A percentile compares a stretch with the other conserved stretches of the same genome.
Conservation (phyloP, 177 flowering plant species). For the Vitis hybrid region DNA sequence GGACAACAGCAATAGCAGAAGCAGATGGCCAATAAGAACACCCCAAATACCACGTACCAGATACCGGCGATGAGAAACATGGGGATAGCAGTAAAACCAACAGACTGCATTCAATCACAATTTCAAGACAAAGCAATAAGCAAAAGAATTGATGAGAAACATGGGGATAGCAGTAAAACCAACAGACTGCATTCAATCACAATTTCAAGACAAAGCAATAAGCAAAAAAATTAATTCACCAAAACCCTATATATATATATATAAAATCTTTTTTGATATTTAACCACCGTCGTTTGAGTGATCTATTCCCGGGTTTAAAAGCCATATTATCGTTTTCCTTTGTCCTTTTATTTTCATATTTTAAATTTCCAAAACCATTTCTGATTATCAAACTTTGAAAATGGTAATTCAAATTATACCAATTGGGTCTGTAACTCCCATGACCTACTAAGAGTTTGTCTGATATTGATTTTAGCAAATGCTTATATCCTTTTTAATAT, state of each 20-base stretch:
- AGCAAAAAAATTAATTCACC: too few species aligned
- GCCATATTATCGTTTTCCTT: too few species aligned
- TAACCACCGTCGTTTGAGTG: too few species aligned
- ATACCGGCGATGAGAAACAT: conserved; percentile 33
- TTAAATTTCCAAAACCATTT: too few species aligned
- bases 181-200: conserved; percentile 44
- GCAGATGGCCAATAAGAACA: conserved; percentile 25
- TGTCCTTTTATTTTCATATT: too few species aligned
- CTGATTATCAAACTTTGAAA: too few species aligned
- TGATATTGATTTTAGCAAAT: too few species aligned
- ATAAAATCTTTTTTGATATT: background rate
- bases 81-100: conserved; percentile 50
- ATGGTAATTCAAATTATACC: too few species aligned
- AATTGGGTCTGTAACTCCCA: too few species aligned
- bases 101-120: conserved; percentile 41
- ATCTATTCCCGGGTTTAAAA: too few species aligned
- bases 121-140: background rate
- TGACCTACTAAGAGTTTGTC: too few species aligned
- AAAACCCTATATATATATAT: background rate
- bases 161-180: conserved; percentile 50
- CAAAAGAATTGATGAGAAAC: conserved; percentile 14
- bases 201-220: background rate
- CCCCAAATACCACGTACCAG: conserved; percentile 50
- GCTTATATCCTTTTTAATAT: too few species aligned
- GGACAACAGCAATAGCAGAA: conserved; percentile 32